Base-by-base conservation (phyloP, 768 basidiomycete genomes). In the Tricholomella constricta region DNA sequence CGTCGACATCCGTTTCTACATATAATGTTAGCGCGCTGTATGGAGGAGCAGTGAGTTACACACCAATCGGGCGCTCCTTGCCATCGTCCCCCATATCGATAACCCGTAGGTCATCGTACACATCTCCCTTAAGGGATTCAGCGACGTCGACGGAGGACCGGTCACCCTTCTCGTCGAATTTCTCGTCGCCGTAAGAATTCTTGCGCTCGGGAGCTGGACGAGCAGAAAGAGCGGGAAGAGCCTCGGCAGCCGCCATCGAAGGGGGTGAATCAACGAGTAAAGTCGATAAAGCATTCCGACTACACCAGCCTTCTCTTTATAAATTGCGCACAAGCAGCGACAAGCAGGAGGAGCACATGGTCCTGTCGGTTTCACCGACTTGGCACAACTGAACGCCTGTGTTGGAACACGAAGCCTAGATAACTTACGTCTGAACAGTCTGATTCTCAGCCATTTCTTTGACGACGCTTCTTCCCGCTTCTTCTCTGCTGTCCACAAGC, bases 11-110 rank as follows among this genome's bases (percentile, higher is more conserved):
- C 8, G 78, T 79, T 52, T 72, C 79, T 55, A n/a, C 5, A 42
- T n/a, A 41, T n/a, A 12, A 38, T 22, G 4, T 6, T 34, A 20
- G 11, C 19, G 8, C 31, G 25, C 38, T 27, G 20, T 15, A 29
- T 42, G 17, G 19, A 19, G 20, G 3, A 27, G 14, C 17, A 43
- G 15, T 22, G 22, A 46, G 1, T 2, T 22, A 49, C 41, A 46
- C 57, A 78, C 77, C 74, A 55, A 81, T 81, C 14, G 79, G 78
- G 6, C 77, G 63, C 56, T 81, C 79, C 57, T 79, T 77, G 36
- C 79, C 79, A 45, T 73, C 65, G 14, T 67, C 75, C 42, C 72
- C 78, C 55, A 80, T 58, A 56, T 81, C 79, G 34, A 79, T 75
- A n/a, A 58, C 8, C 19, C 62, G 57, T 5, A 55, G 50, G 8